Evolutionary conservation across 2,329 filamentous ascomycete genomes (phyloP).

Genomic region (Paecilomyces formosus): DNA sequence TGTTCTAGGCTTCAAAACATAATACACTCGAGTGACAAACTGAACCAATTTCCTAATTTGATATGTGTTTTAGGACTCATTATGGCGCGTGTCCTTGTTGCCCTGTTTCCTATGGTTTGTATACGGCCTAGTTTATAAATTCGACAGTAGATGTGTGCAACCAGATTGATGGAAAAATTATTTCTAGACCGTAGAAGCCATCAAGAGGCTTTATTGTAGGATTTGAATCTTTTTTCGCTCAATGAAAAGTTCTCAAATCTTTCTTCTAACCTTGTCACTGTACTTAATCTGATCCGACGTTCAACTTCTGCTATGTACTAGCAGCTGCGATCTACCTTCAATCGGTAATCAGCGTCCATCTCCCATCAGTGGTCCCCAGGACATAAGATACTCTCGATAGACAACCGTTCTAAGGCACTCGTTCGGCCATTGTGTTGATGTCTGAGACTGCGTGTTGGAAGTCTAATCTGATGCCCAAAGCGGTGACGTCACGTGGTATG

Average conservation of each 20-base stretch:
- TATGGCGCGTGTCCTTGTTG: background rate
- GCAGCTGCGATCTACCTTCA: too few species aligned
- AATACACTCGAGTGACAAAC: background rate
- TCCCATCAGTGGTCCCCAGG: too few species aligned
- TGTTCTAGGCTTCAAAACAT: too few species aligned
- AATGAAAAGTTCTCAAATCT: too few species aligned
- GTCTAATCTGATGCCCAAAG: background rate
- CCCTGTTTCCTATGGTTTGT: background rate
- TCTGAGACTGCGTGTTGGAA: background rate
- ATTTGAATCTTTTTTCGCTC: background rate
- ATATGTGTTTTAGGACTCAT: background rate
- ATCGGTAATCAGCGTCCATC: too few species aligned
- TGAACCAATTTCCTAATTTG: background rate
- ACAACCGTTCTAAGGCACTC: background rate
- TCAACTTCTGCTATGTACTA: background rate
- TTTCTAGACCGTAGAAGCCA: background rate
- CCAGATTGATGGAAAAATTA: background rate
- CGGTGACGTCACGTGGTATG: background rate
- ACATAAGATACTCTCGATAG: too few species aligned
- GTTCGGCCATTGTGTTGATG: background rate
- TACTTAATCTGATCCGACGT: too few species aligned
- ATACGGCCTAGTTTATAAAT: background rate
- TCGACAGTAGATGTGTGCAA: background rate
- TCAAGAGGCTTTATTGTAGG: background rate
- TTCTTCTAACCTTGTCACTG: too few species aligned